Percentiles rank a stretch among this genome's conserved stretches.
phyloP scores from a whole-genome alignment of 768 basidiomycete species.

The Hygrocybe punicea region DNA sequence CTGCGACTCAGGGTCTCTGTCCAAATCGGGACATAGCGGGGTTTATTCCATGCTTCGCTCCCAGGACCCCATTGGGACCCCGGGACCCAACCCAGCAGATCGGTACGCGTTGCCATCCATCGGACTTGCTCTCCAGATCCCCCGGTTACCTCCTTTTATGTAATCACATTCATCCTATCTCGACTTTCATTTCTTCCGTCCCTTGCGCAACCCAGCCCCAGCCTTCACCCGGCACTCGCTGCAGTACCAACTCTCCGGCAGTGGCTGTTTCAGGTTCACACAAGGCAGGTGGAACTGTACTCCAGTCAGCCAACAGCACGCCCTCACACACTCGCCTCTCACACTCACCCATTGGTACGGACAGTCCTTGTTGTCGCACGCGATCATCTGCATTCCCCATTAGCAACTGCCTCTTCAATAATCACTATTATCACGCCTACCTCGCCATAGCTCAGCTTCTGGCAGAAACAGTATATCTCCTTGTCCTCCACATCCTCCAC shows the following conservation, averaged over 20 bases:
- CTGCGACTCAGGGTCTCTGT: neutral
- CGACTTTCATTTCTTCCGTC: neutral
- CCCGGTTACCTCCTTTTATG: neutral
- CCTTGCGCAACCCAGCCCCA: slow-evolving; percentile 8
- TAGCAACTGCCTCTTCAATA: no score
- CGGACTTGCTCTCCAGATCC: neutral
- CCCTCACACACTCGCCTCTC: no score
- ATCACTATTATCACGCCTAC: slow-evolving; percentile 33
- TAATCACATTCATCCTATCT: neutral
- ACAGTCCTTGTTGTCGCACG: slow-evolving; percentile 49
- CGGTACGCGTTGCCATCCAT: no score
- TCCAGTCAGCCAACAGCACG: no score
- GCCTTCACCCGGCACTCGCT: slow-evolving; percentile 44
- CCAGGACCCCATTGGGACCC: no score
- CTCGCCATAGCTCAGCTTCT: slow-evolving; percentile 41
- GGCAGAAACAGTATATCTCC: slow-evolving; percentile 44
- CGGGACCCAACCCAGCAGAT: no score
- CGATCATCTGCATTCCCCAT: slow-evolving; percentile 42
- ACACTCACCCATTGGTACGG: slow-evolving; percentile 53
- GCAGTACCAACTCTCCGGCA: slow-evolving; percentile 56
- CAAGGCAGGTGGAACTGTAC: slow-evolving; percentile 59
- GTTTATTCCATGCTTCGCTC: no score
- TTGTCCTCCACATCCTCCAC: slow-evolving; percentile 32
- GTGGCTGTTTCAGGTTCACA: slow-evolving; percentile 48
- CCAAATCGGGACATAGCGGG: neutral